These are phyloP conservation scores for Ceriops zippeliana DNA, from an alignment of 345 rosid genomes.

Conservation along the genomic window DNA sequence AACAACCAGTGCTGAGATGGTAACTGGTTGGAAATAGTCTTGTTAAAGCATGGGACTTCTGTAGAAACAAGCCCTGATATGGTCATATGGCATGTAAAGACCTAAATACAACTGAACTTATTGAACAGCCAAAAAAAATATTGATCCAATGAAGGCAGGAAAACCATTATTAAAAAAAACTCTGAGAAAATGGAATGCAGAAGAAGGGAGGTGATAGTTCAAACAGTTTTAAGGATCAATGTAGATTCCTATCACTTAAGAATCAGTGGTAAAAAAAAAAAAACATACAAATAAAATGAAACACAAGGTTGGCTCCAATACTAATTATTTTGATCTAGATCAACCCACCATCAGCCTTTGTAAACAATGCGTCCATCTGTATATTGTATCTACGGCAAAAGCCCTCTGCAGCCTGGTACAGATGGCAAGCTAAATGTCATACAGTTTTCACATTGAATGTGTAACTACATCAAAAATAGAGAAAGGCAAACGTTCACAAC, in stretches of 20 bases:
- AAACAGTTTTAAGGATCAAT: background rate
- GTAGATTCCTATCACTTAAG: background rate
- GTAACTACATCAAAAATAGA: background rate
- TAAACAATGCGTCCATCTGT: slow-evolving; percentile 53
- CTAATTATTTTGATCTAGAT: slow-evolving; percentile 3
- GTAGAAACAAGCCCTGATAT: too few relatives aligned
- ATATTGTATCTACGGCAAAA: slow-evolving; percentile 80
- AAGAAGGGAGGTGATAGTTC: background rate
- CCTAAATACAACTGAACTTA: too few relatives aligned
- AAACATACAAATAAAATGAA: background rate
- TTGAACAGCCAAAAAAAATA: too few relatives aligned
- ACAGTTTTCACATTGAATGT: background rate
- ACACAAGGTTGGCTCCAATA: too few relatives aligned
- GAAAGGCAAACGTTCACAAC: background rate
- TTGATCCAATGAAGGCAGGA: too few relatives aligned
- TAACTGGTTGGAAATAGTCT: too few relatives aligned
- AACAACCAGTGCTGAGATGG: too few relatives aligned
- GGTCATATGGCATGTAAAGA: too few relatives aligned
- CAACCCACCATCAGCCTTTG: slow-evolving; percentile 69
- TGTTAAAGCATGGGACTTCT: too few relatives aligned
- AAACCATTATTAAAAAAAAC: too few relatives aligned
- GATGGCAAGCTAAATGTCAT: slow-evolving; percentile 17
- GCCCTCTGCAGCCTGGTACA: slow-evolving; percentile 87
- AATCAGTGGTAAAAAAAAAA: background rate
- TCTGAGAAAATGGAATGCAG: background rate